Evolutionary conservation across 768 basidiomycete genomes (phyloP).

Genomic region (Termitomyces sp.): DNA sequence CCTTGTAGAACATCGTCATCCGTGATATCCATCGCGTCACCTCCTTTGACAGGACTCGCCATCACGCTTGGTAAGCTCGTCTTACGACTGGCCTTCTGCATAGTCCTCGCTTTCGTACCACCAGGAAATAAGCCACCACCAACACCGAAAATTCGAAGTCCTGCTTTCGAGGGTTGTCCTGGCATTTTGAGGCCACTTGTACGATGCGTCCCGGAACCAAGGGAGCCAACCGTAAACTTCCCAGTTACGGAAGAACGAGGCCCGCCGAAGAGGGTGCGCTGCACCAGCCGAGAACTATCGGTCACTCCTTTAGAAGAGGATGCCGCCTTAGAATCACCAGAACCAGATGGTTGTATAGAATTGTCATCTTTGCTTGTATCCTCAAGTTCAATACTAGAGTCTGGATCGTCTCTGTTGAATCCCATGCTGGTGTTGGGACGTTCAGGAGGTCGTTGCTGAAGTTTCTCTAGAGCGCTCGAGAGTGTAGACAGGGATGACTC

Average conservation of each 20-base stretch:
- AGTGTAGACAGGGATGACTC: slow-evolving; percentile 56
- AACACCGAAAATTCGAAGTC: slow-evolving; percentile 16
- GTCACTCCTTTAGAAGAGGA: slow-evolving; percentile 1
- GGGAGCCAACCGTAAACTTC: slow-evolving; percentile 9
- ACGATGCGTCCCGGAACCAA: slow-evolving; percentile 13
- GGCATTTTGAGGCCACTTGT: slow-evolving; percentile 7
- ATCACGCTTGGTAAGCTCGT: slow-evolving; percentile 39
- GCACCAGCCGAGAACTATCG: slow-evolving; percentile 1
- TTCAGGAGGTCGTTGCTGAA: slow-evolving; percentile 59
- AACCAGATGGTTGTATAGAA: not conserved
- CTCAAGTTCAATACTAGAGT: slow-evolving; percentile 16
- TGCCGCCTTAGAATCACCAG: not conserved
- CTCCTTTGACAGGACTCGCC: slow-evolving; percentile 45
- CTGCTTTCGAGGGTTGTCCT: slow-evolving; percentile 4
- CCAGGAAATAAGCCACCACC: slow-evolving; percentile 10
- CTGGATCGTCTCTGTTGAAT: slow-evolving; percentile 40
- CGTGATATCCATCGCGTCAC: slow-evolving; percentile 15
- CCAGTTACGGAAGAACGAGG: slow-evolving; percentile 7
- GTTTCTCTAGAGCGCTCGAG: slow-evolving; percentile 62
- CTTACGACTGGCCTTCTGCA: slow-evolving; percentile 39
- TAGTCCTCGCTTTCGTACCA: slow-evolving; percentile 21
- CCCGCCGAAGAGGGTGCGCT: slow-evolving; percentile 5
- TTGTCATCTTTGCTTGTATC: slow-evolving; percentile 8
- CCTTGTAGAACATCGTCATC: slow-evolving; percentile 7
- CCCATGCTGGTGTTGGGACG: slow-evolving; percentile 70